These are phyloP conservation scores for Sphagnurus paluster DNA, from an alignment of 1,284 basidiomycete genomes.

Conservation along the genomic window DNA sequence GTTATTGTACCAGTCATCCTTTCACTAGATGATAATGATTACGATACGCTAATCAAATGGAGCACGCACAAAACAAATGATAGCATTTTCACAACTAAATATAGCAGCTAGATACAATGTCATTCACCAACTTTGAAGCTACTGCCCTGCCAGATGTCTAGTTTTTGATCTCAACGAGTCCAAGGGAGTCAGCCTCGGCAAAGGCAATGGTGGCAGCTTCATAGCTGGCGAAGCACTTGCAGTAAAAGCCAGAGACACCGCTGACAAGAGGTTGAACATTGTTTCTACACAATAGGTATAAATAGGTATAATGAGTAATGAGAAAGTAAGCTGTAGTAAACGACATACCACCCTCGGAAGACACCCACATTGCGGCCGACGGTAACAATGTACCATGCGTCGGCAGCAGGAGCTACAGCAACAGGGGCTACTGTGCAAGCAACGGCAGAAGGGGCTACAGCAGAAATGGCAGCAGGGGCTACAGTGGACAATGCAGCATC, in stretches of 20 bases:
- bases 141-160: no score
- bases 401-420: not conserved
- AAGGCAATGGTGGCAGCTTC: not conserved
- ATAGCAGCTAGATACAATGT: no score
- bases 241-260: not conserved
- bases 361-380: conserved; percentile 1
- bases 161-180: no score
- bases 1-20: conserved; percentile 3
- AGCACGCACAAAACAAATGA: no score
- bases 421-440: not conserved
- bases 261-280: not conserved
- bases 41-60: no score
- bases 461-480: no score
- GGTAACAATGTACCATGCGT: not conserved
- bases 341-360: conserved; percentile 1
- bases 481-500: no score
- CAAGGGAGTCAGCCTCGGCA: not conserved
- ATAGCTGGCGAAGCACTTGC: not conserved
- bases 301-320: no score
- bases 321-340: not conserved
- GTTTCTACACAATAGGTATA: not conserved
- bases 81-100: no score
- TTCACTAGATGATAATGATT: not conserved
- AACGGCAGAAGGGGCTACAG: not conserved
- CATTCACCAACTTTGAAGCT: no score